phyloP scores from a whole-genome alignment of 2,329 filamentous ascomycete species.

The Colletotrichum sojae region DNA sequence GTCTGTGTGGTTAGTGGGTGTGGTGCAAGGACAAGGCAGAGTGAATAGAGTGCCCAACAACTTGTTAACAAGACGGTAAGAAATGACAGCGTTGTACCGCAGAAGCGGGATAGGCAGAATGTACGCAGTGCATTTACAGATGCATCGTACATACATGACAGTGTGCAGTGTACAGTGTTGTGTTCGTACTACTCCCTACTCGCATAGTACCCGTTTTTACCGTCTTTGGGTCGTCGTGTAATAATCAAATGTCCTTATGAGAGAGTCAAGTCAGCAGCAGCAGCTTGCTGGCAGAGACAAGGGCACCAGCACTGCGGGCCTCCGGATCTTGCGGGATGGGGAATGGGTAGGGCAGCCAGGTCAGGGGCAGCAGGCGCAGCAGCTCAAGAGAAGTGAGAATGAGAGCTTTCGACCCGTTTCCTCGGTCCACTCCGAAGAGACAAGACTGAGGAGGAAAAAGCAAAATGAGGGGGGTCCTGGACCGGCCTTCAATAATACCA shows the following conservation, averaged over 20 bases:
- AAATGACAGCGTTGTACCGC: no score
- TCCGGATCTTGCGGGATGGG: slow-evolving; percentile 31
- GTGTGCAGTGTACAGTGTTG: no score
- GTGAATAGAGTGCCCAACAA: no score
- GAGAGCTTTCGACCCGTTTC: slow-evolving; percentile 15
- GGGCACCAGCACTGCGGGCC: slow-evolving; percentile 5
- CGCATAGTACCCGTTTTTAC: background rate
- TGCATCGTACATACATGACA: no score
- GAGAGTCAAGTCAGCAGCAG: background rate
- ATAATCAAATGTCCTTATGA: background rate
- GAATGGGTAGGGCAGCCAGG: slow-evolving; percentile 25
- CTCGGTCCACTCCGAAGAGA: slow-evolving; percentile 29
- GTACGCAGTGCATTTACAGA: no score
- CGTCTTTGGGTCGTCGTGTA: background rate
- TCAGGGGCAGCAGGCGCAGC: slow-evolving; percentile 31
- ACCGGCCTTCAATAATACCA: slow-evolving; percentile 33
- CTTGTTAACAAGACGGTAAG: no score
- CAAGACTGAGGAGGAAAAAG: slow-evolving; percentile 23
- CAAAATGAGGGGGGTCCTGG: slow-evolving; percentile 13
- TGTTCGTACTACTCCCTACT: no score
- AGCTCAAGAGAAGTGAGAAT: slow-evolving; percentile 7
- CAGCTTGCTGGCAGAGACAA: background rate
- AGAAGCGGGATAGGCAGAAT: no score
- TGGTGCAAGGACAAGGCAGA: no score
- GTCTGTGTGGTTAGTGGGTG: slow-evolving; percentile 8